Evolutionary conservation across 2,329 filamentous ascomycete species (phyloP).

Genomic region (Phaeosphaeria sp.): DNA sequence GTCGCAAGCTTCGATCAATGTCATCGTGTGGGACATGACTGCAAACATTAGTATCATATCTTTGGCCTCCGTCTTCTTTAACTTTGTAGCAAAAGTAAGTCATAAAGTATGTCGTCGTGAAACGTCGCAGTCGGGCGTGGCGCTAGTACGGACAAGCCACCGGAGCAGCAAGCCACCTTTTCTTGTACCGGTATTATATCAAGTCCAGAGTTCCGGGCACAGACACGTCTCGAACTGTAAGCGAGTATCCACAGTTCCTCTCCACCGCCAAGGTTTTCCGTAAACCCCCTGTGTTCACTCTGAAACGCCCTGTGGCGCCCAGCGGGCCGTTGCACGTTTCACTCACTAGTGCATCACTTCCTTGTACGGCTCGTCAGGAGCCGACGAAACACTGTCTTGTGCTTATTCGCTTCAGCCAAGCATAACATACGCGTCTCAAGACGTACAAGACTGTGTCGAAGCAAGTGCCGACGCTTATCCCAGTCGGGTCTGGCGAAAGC

Average conservation of each 20-base stretch:
- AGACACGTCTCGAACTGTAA: neutral
- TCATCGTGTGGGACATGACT: neutral
- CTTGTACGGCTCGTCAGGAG: neutral
- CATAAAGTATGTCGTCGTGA: neutral
- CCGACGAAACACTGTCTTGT: slow-evolving; percentile 4
- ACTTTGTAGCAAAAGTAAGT: neutral
- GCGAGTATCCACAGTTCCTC: no score
- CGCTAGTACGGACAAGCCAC: neutral
- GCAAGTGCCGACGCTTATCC: slow-evolving; percentile 2
- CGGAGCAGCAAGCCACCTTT: neutral
- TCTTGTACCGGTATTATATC: neutral
- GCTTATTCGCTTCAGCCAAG: slow-evolving; percentile 11
- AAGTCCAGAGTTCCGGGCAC: neutral
- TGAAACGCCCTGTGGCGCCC: slow-evolving; percentile 1
- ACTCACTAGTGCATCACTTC: slow-evolving; percentile 1
- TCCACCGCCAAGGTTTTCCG: slow-evolving; percentile 1
- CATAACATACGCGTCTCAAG: slow-evolving; percentile 3
- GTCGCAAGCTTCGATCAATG: neutral
- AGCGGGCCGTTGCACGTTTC: slow-evolving; percentile 7
- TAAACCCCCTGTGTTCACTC: neutral
- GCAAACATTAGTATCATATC: no score
- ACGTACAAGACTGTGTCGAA: neutral
- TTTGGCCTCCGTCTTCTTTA: no score
- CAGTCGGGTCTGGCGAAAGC: neutral
- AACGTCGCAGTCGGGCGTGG: neutral